Conservation (phyloP, 257 asterid species). For the Echium plantagineum region DNA sequence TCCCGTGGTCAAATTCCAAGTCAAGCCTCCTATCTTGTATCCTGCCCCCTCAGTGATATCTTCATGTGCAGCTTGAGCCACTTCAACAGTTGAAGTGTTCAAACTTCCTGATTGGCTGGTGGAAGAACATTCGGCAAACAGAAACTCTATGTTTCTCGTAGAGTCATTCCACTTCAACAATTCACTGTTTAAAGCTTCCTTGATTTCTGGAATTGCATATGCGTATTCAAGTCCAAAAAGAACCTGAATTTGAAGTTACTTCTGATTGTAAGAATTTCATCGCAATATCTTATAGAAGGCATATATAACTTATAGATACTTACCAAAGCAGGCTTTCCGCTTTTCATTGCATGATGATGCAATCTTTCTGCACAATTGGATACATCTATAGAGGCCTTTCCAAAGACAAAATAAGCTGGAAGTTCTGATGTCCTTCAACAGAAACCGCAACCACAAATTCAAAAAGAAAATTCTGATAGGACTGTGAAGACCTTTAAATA, state of each 20-base stretch:
- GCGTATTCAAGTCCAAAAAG: conserved; percentile 84
- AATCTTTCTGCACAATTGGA: conserved; percentile 42
- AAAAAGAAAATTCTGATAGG: not conserved
- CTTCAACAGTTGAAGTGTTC: conserved; percentile 16
- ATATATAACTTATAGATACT: not conserved
- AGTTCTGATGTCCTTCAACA: conserved; percentile 62
- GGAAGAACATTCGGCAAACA: conserved; percentile 58
- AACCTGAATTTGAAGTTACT: conserved; percentile 43
- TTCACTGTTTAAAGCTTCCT: conserved; percentile 22
- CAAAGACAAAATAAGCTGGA: conserved; percentile 76
- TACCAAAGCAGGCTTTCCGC: conserved; percentile 70
- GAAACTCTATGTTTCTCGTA: conserved; percentile 21
- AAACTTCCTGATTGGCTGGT: conserved; percentile 34
- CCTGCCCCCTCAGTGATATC: conserved; percentile 21
- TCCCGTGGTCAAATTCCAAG: conserved; percentile 66
- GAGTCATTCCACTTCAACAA: conserved; percentile 19
- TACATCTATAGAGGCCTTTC: conserved; percentile 51
- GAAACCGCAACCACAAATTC: conserved; percentile 7
- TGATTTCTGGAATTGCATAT: conserved; percentile 57
- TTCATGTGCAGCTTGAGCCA: conserved; percentile 18
- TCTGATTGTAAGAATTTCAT: conserved; percentile 8
- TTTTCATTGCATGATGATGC: conserved; percentile 24
- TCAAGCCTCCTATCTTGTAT: conserved; percentile 61
- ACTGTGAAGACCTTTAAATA: not conserved
- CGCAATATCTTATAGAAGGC: not conserved